Percentiles rank a stretch among this genome's conserved stretches.
phyloP scores from a whole-genome alignment of 805 yeast species.

The Lipomyces yamadae region DNA sequence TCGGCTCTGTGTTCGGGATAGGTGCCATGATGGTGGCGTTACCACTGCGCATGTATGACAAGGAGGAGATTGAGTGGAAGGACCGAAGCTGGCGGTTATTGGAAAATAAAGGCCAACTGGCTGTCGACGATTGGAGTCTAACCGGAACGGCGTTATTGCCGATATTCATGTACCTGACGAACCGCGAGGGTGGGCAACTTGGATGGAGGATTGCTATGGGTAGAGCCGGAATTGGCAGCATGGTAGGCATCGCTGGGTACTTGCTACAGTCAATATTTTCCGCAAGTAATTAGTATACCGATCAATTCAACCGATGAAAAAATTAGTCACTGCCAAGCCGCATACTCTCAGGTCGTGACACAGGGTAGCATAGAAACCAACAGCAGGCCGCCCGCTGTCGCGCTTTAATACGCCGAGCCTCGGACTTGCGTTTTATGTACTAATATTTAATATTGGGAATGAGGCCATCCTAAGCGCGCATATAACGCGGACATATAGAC shows the following conservation, averaged over 20 bases:
- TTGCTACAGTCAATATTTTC: not conserved
- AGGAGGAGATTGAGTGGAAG: conserved; percentile 4
- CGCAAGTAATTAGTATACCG: no score
- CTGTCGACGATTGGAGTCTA: conserved; percentile 7
- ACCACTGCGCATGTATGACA: not conserved
- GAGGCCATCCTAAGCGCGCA: no score
- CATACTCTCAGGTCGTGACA: no score
- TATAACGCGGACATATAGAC: no score
- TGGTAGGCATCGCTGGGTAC: no score
- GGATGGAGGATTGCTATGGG: conserved; percentile 5
- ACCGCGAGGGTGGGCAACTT: not conserved
- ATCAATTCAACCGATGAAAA: no score
- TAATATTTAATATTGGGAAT: no score
- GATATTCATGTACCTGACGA: not conserved
- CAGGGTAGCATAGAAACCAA: no score
- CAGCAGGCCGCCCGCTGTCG: no score
- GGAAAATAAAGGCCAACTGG: conserved; percentile 2
- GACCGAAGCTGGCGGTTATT: conserved; percentile 4
- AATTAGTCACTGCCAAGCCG: no score
- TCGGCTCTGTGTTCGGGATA: not conserved
- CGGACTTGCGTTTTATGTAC: no score
- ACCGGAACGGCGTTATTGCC: not conserved
- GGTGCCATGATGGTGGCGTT: conserved; percentile 1
- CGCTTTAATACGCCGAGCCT: no score
- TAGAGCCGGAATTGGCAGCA: not conserved